Evolutionary conservation across 768 basidiomycete genomes (phyloP).

Genomic region (Boletus reticuloceps): DNA sequence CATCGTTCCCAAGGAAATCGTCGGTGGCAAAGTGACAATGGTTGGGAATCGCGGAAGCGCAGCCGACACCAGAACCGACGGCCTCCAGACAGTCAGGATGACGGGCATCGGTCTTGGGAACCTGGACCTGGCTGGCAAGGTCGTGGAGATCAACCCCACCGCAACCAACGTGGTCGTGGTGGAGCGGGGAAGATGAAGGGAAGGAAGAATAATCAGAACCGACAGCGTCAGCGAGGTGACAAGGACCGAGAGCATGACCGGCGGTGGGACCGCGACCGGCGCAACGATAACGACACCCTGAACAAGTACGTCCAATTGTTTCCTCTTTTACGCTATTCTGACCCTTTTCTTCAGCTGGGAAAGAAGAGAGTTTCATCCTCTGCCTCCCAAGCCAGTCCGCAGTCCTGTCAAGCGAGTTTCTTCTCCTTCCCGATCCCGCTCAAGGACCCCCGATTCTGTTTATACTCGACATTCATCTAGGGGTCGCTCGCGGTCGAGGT

Average conservation of each 20-base stretch:
- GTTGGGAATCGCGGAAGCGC: conserved; percentile 53
- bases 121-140: conserved; percentile 69
- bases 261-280: conserved; percentile 40
- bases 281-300: conserved; percentile 59
- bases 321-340: conserved; percentile 7
- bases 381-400: conserved; percentile 38
- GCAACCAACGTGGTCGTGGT: conserved; percentile 37
- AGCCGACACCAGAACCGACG: conserved; percentile 41
- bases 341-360: conserved; percentile 53
- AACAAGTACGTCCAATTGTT: conserved; percentile 60
- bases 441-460: conserved; percentile 57
- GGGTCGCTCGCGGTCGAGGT: conserved; percentile 62
- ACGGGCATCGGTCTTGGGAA: conserved; percentile 65
- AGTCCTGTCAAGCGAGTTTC: conserved; percentile 40
- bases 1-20: conserved; percentile 27
- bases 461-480: conserved; percentile 63
- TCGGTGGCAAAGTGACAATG: conserved; percentile 38
- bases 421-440: conserved; percentile 51
- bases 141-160: conserved; percentile 38
- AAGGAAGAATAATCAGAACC: conserved; percentile 35
- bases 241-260: conserved; percentile 26
- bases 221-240: conserved; percentile 33
- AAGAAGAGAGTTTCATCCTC: conserved; percentile 48
- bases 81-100: conserved; percentile 29
- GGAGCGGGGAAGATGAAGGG: conserved; percentile 36